Conservation (phyloP, 2,329 filamentous ascomycete species). For the Thielaviopsis ethacetica region DNA sequence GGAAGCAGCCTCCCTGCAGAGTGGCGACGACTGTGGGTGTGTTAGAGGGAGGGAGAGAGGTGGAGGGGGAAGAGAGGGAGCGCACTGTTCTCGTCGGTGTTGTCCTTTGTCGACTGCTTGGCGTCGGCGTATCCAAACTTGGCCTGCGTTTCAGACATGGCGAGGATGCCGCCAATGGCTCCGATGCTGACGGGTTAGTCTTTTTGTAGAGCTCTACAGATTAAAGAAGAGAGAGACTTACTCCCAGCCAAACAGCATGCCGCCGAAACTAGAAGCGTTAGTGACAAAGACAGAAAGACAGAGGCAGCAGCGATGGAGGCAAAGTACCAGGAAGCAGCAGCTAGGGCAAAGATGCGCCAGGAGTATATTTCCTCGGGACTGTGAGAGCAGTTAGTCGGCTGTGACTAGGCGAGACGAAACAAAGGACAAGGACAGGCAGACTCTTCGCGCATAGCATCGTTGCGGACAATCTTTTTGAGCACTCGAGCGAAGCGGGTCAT, state of each 20-base stretch:
- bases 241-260: constrained; percentile 34
- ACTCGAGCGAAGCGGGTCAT: constrained; percentile 20
- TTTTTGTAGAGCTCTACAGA: neutral
- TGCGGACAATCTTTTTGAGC: constrained; percentile 42
- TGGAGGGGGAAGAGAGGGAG: neutral
- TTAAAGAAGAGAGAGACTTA: neutral
- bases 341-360: constrained; percentile 49
- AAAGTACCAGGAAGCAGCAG: constrained; percentile 27
- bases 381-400: too few relatives aligned
- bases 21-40: constrained; percentile 39
- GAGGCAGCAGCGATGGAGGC: neutral
- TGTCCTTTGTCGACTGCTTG: constrained; percentile 22
- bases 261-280: constrained; percentile 42
- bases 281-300: neutral
- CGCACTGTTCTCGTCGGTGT: constrained; percentile 39
- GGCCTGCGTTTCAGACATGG: constrained; percentile 38
- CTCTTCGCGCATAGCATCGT: constrained; percentile 54
- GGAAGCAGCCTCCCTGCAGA: constrained; percentile 52
- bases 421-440: neutral
- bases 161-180: constrained; percentile 51
- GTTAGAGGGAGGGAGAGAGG: neutral
- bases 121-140: constrained; percentile 20
- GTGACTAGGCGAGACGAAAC: too few relatives aligned
- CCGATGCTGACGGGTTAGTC: constrained; percentile 33
- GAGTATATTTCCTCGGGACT: constrained; percentile 48